These are phyloP conservation scores for Pyrenopolyporus hunteri DNA, from an alignment of 495 filamentous ascomycete genomes.

Conservation along the genomic window DNA sequence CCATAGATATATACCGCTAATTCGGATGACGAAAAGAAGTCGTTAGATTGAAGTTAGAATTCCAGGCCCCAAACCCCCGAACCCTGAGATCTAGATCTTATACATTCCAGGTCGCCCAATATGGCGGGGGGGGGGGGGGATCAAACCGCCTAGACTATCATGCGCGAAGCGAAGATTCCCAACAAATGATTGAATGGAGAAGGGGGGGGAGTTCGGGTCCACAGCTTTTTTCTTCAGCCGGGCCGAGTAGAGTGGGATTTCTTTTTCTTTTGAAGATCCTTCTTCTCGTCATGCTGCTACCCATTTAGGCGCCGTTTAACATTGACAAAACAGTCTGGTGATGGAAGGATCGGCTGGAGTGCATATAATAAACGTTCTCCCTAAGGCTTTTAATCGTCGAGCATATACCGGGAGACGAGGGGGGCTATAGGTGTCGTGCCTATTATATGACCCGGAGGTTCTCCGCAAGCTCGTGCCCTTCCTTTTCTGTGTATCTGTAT, in stretches of 20 bases:
- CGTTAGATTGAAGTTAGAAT: not conserved
- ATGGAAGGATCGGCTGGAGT: not conserved
- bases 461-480: not conserved
- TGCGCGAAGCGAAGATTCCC: not conserved
- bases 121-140: no score
- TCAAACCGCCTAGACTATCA: not conserved
- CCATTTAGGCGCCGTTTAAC: not conserved
- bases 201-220: not conserved
- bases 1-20: not conserved
- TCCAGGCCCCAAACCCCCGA: not conserved
- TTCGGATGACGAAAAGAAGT: not conserved
- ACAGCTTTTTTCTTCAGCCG: not conserved
- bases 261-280: not conserved
- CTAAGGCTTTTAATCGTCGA: not conserved
- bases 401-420: not conserved
- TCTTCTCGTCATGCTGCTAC: not conserved
- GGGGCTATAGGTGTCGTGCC: not conserved
- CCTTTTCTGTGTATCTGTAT: not conserved
- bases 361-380: not conserved
- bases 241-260: no score
- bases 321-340: not conserved
- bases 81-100: constrained; percentile 4
- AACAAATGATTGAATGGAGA: not conserved
- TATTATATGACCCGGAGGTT: constrained; percentile 1
- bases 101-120: not conserved